Evolutionary conservation across 257 asterid species (phyloP), one percentile per base, ranked within the genome.

Genomic region (Salvia splendens): DNA sequence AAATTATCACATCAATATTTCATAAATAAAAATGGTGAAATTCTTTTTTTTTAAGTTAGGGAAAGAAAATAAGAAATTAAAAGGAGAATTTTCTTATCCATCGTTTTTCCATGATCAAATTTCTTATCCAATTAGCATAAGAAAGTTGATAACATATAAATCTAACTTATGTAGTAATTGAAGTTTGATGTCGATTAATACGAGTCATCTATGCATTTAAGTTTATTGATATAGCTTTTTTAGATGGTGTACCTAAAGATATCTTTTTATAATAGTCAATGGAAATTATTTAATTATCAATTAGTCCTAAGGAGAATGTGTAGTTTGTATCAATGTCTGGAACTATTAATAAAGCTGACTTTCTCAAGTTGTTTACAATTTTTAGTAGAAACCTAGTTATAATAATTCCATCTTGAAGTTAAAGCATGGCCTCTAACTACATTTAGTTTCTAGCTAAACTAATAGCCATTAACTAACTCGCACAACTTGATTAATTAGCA

Each of bases 341-440:
- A 49, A 28, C 6, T 2, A 65, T 58, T 48, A 65, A 57, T 56
- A 40, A 40, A 48, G 55, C 61, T 40, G 73, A 72, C 64, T 73
- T 58, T 30, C 20, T 24, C 32, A 61, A 59, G n/a, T 67, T 28
- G 42, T 8, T 42, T 50, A 53, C 10, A 38, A 33, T 38, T 57
- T 15, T 8, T 24, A 15, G 30, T 11, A 15, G 33, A 65, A 30
- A 14, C 66, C 41, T 48, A 73, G 5, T 5, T 41, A 14, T 60
- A 40, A 49, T 30, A 17, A 56, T 36, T 12, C 12, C 28, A 50
- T 14, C n/a, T 49, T 46, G 28, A 2, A 46, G 51, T 57, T 38
- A 28, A 12, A 49, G 17, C 66, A 45, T 32, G 65, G 3, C 17
- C 38, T 73, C 50, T 47, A 24, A 45, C 54, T 15, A 32, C 28